phyloP scores from a whole-genome alignment of 139 green algal genomes.

The Choricystis sp. region DNA sequence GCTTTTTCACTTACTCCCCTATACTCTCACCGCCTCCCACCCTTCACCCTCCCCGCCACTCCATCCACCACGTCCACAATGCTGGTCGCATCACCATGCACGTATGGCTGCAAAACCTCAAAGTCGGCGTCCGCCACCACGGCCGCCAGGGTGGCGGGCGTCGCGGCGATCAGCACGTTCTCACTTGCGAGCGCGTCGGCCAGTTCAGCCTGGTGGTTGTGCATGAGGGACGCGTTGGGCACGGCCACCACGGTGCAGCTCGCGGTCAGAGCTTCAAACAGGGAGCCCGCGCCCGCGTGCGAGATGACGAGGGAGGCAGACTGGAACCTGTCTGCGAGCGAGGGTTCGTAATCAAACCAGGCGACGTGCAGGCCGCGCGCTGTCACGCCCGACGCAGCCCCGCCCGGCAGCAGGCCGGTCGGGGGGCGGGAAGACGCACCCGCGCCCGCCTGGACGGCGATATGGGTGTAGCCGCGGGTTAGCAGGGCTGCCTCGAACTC shows the following conservation, averaged over 20 bases:
- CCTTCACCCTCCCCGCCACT: constrained; percentile 9
- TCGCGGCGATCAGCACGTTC: constrained; percentile 28
- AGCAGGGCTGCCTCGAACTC: constrained; percentile 24
- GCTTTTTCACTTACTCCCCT: background rate
- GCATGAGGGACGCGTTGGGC: constrained; percentile 67
- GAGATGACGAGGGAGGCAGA: constrained; percentile 54
- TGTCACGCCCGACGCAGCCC: constrained; percentile 6
- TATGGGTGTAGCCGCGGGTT: constrained; percentile 31
- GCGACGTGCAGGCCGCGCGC: constrained; percentile 26
- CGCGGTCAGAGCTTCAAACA: constrained; percentile 60
- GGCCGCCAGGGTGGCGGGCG: constrained; percentile 17
- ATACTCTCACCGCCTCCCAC: no score
- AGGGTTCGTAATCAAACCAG: constrained; percentile 55
- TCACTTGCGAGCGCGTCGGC: constrained; percentile 36
- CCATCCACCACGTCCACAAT: constrained; percentile 29
- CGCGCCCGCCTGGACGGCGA: constrained; percentile 48
- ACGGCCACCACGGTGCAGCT: constrained; percentile 51
- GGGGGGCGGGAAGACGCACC: constrained; percentile 17
- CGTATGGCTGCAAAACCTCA: constrained; percentile 22
- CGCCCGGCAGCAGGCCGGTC: constrained; percentile 18
- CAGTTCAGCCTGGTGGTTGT: constrained; percentile 69
- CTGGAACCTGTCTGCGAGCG: constrained; percentile 29
- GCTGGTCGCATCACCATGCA: constrained; percentile 13
- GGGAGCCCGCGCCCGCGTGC: constrained; percentile 61
- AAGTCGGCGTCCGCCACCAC: constrained; percentile 20